Base-by-base conservation (phyloP, 1,284 basidiomycete species). In the Coniferiporia weirii region DNA sequence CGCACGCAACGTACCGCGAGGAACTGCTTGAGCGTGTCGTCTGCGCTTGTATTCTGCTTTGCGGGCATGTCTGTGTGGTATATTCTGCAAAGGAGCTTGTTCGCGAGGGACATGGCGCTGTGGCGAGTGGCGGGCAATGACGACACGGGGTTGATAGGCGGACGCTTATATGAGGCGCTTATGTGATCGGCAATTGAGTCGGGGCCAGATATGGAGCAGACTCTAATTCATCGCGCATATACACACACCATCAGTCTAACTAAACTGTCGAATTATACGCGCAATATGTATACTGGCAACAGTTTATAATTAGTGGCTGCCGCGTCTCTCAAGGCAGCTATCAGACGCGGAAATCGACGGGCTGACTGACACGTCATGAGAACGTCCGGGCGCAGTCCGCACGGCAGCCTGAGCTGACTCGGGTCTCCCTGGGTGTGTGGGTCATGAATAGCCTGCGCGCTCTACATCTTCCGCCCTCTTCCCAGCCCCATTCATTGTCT, bases 1-100 rank as follows among this genome's bases (percentile, higher is more conserved):
- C n/a, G n/a, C 17, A 34, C 19, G 36, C 4, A 35, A 56, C 59
- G 19, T 19, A 60, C 59, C 10, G 36, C 46, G 22, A 60, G 51
- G 54, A 60, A 60, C 19, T 44, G 49, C 40, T 51, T 56, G 46
- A 60, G 47, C 1, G 47, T 38, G 2, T 55, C 59, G 36, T 60
- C 49, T 44, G 59, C 43, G 9, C 34, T 43, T 15, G 47, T 54
- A 34, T 19, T 13, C 4, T 15, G 12, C 5, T 10, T 38, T 55
- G 32, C 43, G 32, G 19, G 34, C 38, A 17, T 22, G 13, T 22
- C 46, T 13, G 27, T 5, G 22, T 4, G 15, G 32, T 47, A 15
- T 9, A 20, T 12, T 46, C 44, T 54, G 44, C 51, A 46, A 32
- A 59, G 40, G 15, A 59, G 34, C 35, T 47, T 59, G 57, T 49